phyloP scores from a whole-genome alignment of 192 early-diverging fungal genomes.

The Coemansia sp. region DNA sequence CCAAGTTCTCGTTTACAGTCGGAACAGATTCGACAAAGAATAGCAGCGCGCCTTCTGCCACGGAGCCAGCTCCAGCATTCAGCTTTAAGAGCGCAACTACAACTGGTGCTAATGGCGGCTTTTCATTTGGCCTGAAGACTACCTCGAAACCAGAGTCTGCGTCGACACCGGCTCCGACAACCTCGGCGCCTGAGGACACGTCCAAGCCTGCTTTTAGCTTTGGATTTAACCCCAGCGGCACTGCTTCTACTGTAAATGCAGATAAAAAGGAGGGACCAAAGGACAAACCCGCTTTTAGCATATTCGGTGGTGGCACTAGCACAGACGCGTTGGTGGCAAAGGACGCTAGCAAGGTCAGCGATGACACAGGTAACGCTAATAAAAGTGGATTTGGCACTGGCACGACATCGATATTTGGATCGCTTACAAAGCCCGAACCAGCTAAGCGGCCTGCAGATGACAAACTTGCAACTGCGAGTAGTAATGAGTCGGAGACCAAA shows the following conservation, averaged over 20 bases:
- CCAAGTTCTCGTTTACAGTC: constrained; percentile 19
- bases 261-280: not conserved
- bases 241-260: not conserved
- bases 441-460: not conserved
- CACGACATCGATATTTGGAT: constrained; percentile 6
- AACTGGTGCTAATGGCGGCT: not conserved
- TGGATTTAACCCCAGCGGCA: constrained; percentile 2
- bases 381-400: not conserved
- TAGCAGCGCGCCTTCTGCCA: not conserved
- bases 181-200: not conserved
- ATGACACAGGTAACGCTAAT: not conserved
- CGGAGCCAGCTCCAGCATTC: constrained; percentile 2
- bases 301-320: not conserved
- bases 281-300: not conserved
- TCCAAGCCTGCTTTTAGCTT: constrained; percentile 29
- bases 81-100: not conserved
- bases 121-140: constrained; percentile 3
- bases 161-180: not conserved
- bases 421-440: constrained; percentile 2
- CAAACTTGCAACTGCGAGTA: not conserved
- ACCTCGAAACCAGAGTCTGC: not conserved
- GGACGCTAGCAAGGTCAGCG: not conserved
- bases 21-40: constrained; percentile 5
- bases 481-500: constrained; percentile 2
- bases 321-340: not conserved